Base-by-base conservation (phyloP, 371 early-diverging fungal species). In the Capillidium heterosporum region DNA sequence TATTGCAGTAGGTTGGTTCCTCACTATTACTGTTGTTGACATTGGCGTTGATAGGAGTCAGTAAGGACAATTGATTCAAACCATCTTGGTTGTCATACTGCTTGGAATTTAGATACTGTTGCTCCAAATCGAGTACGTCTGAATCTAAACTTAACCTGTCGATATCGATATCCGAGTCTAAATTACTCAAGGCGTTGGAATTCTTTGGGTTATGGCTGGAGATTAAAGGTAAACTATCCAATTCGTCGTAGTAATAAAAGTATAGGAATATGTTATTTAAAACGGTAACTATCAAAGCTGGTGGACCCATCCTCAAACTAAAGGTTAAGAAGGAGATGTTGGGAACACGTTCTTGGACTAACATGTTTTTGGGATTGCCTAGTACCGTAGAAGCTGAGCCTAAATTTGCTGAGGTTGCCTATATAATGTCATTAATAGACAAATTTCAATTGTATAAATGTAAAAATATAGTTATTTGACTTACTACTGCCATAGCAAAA, bases 401-500 rank as follows among this genome's bases (percentile, higher is more conserved):
- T 31, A 60, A 57, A 41, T 60, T 60, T 10, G 57, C 57, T 5
- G 60, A 60, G 21, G 60, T 60, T 11, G 51, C 57, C 60, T 60
- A 32, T 24, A 17, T 15, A n/a, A 15, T 28, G 5, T 46, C 8
- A 48, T 17, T 24, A 2, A 53, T 44, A 48, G 15, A 24, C 19
- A 21, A 2, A 28, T 29, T 19, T 29, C 10, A 29, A 10, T 4
- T 2, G 15, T 23, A 26, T 44, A 29, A 23, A 43, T 15, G 21
- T 23, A 15, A 27, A 28, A 56, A 28, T 17, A 43, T 48, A 46
- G n/a, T 24, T 24, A 5, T 17, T 15, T n/a, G 10, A 49, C 50
- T 48, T 56, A 60, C 60, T 41, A 57, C 29, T 11, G 60, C 60
- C 5, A 60, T 1, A 27, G 56, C 50, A 50, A 35, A 60, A 4